Evolutionary conservation across 1,284 basidiomycete genomes (phyloP), one percentile per base, ranked within the genome.

Genomic region (Omphalotus olearius): DNA sequence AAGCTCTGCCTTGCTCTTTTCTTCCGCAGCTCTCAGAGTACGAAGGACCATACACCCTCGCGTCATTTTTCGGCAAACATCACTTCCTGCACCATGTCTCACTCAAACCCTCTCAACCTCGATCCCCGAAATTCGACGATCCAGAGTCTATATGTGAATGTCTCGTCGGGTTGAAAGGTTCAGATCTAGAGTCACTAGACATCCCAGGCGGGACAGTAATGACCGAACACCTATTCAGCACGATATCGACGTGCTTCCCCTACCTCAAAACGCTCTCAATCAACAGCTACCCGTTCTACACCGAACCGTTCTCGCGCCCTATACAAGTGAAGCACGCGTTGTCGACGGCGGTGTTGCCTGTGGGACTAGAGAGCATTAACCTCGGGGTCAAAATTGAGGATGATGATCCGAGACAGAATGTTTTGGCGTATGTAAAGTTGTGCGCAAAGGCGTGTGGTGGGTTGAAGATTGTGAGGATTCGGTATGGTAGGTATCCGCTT

Each of bases 401-500:
- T 25, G 43, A 45, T n/a, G 26, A 20, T 28, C 43, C 43, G 43
- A 45, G 30, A 30, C 43, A 30, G 25, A 30, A 45, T n/a, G 25
- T 45, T 20, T 45, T 45, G 43, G 43, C 16, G 26, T 30, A 45
- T 45, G 43, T 45, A 11, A 17, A 45, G 26, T n/a, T 45, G 25
- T 45, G 43, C 30, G 13, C 11, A 13, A 25, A 45, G 43, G 43
- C 43, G 4, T 45, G 43, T 30, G 20, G 9, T 9, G 43, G 25
- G 43, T 45, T 45, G 43, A 17, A 30, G 25, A 45, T 45, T 30
- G 43, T 45, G 20, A 26, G 43, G 43, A 45, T 45, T 6, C 2
- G 43, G 43, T 45, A 45, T 30, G 43, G 43, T 4, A 45, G 43
- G 25, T 45, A 45, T 14, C 43, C 43, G n/a, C 17, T 45, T 16